Base-by-base conservation (phyloP, 1,284 basidiomycete species). In the Wallemia mellicola region DNA sequence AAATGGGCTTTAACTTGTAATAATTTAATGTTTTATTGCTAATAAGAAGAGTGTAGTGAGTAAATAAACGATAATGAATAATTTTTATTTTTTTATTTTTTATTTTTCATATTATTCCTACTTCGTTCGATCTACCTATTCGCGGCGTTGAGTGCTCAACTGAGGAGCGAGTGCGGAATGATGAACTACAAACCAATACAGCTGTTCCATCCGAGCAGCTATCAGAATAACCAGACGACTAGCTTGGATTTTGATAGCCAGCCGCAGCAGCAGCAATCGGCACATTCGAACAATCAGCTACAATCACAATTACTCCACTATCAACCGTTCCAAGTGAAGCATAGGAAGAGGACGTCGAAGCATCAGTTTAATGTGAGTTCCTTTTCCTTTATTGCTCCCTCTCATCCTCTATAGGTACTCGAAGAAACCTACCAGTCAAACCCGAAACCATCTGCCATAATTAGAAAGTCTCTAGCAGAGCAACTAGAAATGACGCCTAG, bases 401-500 rank as follows among this genome's bases (percentile, higher is more conserved):
- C 27, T 19, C 14, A 27, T 26, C 27, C 33, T 28, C 33, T 32
- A 58, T 26, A 64, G 57, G 78, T 87, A 60, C 78, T 95, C 63
- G 88, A 94, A 70, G 75, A 77, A 61, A 77, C 86, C 65, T 94
- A 91, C 71, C 78, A 78, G 65, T 75, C 76, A 63, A 85, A 88
- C 70, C 84, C 85, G 56, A 92, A 94, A 69, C 89, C 89, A 19
- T 87, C 88, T 69, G 83, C 82, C 59, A 73, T 76, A 17, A 72
- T 83, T 56, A 77, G 89, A 64, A 84, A 83, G 67, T 74, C 78
- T 63, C 77, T 95, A 58, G 83, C 87, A 0, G 72, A 75, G 7
- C 76, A 86, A 71, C 77, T 94, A 58, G 81, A 81, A 63, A 95
- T 95, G 87, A 86, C 84, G 24, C 79, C 86, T 25, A 75, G 89